These are phyloP conservation scores for Beverwykella pulmonaria DNA, from an alignment of 495 filamentous ascomycete species.

Conservation along the genomic window DNA sequence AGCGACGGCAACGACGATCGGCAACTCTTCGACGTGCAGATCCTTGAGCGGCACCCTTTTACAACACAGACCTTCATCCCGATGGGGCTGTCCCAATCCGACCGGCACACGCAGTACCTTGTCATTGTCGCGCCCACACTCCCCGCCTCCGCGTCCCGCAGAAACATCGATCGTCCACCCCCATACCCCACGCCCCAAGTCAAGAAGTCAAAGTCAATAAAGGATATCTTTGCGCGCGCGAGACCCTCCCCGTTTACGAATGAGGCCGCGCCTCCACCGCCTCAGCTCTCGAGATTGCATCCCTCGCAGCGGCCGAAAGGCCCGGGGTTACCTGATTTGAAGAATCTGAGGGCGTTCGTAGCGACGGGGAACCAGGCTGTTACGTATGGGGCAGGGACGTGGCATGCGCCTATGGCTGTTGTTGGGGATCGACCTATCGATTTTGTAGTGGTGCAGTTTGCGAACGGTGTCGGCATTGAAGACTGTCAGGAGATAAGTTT, in stretches of 20 bases:
- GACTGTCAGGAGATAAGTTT: slow-evolving; percentile 86
- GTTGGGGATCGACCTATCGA: slow-evolving; percentile 68
- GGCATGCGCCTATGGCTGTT: slow-evolving; percentile 97
- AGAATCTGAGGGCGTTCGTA: slow-evolving; percentile 72
- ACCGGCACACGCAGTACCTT: slow-evolving; percentile 60
- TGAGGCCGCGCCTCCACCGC: slow-evolving; percentile 35
- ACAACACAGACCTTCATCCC: slow-evolving; percentile 93
- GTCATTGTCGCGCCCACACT: slow-evolving; percentile 85
- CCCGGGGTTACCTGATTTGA: slow-evolving; percentile 73
- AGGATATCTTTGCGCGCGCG: slow-evolving; percentile 43
- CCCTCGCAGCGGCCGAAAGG: slow-evolving; percentile 45
- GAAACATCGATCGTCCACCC: slow-evolving; percentile 38
- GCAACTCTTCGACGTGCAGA: slow-evolving; percentile 63
- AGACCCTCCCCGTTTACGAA: slow-evolving; percentile 49
- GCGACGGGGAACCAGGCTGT: slow-evolving; percentile 81
- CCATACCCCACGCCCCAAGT: slow-evolving; percentile 45
- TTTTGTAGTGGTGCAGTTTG: slow-evolving; percentile 88
- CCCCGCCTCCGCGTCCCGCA: slow-evolving; percentile 29
- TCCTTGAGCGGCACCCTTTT: slow-evolving; percentile 92
- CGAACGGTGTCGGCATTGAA: slow-evolving; percentile 79
- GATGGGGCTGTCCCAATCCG: slow-evolving; percentile 56
- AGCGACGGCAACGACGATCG: slow-evolving; percentile 19
- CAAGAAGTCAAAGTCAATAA: slow-evolving; percentile 44
- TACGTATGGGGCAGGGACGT: slow-evolving; percentile 87
- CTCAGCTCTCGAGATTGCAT: slow-evolving; percentile 36